A percentile compares a stretch with the other conserved stretches of the same genome.
Evolutionary conservation across 108 stramenopile genomes (phyloP).

Genomic region (Asterionellopsis glacialis): DNA sequence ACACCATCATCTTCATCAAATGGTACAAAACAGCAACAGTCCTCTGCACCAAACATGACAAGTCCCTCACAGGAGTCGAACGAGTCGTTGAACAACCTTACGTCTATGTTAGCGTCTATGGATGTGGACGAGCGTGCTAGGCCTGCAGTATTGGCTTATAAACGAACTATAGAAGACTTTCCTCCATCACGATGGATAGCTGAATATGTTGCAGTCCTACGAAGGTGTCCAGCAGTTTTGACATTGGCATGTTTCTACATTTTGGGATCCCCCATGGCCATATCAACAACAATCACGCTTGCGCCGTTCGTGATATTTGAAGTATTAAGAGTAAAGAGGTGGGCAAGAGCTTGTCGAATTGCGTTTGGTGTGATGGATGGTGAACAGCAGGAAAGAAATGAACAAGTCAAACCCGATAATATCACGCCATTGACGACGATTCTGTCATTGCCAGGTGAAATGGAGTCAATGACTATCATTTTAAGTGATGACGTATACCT

Average conservation of each 20-base stretch:
- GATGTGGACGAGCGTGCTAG: conserved; percentile 38
- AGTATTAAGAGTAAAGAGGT: conserved; percentile 15
- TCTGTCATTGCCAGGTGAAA: conserved; percentile 10
- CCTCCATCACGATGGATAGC: conserved; percentile 30
- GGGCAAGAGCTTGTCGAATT: conserved; percentile 22
- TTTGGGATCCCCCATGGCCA: not conserved
- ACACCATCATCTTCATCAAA: not conserved
- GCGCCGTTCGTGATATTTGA: conserved; percentile 29
- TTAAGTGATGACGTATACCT: conserved; percentile 20
- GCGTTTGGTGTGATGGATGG: not conserved
- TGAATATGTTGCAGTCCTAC: conserved; percentile 14
- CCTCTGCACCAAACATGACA: not conserved
- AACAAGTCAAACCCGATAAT: not conserved
- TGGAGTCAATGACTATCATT: conserved; percentile 34
- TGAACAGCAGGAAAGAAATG: not conserved
- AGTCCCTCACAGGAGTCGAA: not conserved
- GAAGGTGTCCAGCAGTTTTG: conserved; percentile 34
- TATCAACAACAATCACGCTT: conserved; percentile 11
- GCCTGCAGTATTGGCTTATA: conserved; percentile 40
- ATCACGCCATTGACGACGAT: not conserved
- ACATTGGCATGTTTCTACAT: conserved; percentile 10
- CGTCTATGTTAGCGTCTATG: conserved; percentile 24
- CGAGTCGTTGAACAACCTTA: conserved; percentile 14
- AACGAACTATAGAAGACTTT: conserved; percentile 28
- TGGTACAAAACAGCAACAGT: not conserved